Conservation (phyloP, 495 filamentous ascomycete species). For the Tuber borchii region DNA sequence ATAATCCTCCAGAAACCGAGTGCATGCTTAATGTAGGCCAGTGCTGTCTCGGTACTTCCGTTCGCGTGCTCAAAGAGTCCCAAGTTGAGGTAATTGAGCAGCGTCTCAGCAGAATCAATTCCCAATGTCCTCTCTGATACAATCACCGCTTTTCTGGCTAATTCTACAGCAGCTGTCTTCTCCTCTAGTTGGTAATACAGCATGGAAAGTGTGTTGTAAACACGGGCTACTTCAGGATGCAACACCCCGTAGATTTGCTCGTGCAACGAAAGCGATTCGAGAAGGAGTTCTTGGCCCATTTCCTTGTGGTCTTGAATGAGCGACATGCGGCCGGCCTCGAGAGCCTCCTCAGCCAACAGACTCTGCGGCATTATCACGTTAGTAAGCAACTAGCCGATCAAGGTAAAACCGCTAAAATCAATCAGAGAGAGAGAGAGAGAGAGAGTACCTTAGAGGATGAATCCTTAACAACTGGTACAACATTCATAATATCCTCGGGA, state of each 20-base stretch:
- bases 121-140: slow-evolving; percentile 91
- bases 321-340: slow-evolving; percentile 91
- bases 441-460: slow-evolving; percentile 51
- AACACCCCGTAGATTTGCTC: slow-evolving; percentile 99
- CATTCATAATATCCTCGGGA: slow-evolving; percentile 79
- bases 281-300: slow-evolving; percentile 86
- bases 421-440: no score
- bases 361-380: slow-evolving; percentile 54
- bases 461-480: slow-evolving; percentile 90
- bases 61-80: slow-evolving; percentile 89
- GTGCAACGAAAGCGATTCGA: slow-evolving; percentile 91
- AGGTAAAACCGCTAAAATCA: not conserved
- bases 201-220: slow-evolving; percentile 91
- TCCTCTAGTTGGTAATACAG: slow-evolving; percentile 93
- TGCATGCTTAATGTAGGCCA: slow-evolving; percentile 83
- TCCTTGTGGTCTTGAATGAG: slow-evolving; percentile 92
- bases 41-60: slow-evolving; percentile 74
- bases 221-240: slow-evolving; percentile 90
- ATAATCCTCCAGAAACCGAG: slow-evolving; percentile 95
- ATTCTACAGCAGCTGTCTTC: slow-evolving; percentile 87
- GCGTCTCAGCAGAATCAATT: slow-evolving; percentile 86
- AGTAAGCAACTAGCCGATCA: not conserved
- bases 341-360: slow-evolving; percentile 83
- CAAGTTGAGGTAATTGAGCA: slow-evolving; percentile 90
- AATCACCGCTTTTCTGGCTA: slow-evolving; percentile 92